Evolutionary conservation across 192 early-diverging fungal species (phyloP).

Genomic region (Coemansia sp.): DNA sequence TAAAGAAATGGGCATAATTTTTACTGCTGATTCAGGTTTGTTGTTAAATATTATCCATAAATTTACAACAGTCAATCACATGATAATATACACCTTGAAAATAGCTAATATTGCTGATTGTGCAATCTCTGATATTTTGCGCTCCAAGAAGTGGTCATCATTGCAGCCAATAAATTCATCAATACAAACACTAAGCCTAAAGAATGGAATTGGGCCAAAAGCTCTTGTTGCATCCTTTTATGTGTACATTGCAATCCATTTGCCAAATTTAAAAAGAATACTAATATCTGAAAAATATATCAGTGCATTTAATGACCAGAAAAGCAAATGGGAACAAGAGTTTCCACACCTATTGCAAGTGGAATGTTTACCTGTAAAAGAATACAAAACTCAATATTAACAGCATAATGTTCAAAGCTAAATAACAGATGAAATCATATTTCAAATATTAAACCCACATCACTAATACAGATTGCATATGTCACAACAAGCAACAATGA

Average conservation of each 20-base stretch:
- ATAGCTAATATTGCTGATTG: neutral
- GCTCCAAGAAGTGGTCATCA: neutral
- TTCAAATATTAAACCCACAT: too few species aligned
- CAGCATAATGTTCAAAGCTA: too few species aligned
- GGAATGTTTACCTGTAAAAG: too few species aligned
- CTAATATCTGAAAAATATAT: neutral
- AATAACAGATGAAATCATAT: too few species aligned
- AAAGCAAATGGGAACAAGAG: neutral
- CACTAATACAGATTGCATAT: too few species aligned
- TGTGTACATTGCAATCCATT: neutral
- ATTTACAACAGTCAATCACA: neutral
- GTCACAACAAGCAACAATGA: too few species aligned
- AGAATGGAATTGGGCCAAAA: neutral
- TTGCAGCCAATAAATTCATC: neutral
- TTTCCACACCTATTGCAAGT: neutral
- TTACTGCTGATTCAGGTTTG: neutral
- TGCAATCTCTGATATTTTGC: neutral
- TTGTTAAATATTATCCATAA: neutral
- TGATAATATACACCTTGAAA: neutral
- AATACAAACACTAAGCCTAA: neutral
- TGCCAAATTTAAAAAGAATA: neutral
- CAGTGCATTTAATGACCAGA: neutral
- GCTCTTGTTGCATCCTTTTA: neutral
- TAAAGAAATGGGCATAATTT: neutral
- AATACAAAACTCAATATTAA: too few species aligned